Evolutionary conservation across 352 stramenopile genomes (phyloP).

Genomic region (Pythium grandisporangium): DNA sequence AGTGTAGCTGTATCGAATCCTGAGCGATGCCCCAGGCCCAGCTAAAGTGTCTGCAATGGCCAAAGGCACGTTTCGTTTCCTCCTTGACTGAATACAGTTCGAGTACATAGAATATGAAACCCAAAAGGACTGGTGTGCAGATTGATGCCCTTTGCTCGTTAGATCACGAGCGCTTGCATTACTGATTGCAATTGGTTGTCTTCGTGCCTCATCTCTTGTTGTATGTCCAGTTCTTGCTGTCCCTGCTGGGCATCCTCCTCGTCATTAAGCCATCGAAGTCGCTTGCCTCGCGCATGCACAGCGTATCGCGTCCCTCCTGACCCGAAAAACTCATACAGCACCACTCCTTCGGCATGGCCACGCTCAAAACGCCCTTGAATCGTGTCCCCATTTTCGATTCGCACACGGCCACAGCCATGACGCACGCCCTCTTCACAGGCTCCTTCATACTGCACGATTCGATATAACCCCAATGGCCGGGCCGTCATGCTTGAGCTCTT

Average conservation of each 20-base stretch:
- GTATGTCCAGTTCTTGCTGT: constrained; percentile 13
- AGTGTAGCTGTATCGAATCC: no score
- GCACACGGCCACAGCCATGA: constrained; percentile 31
- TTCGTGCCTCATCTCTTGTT: constrained; percentile 9
- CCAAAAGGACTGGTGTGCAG: no score
- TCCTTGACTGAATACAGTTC: no score
- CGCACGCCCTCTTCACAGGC: constrained; percentile 32
- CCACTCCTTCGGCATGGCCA: constrained; percentile 36
- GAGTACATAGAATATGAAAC: no score
- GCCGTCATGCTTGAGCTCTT: no score
- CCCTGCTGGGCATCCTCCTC: constrained; percentile 35
- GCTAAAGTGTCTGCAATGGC: no score
- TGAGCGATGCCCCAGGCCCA: no score
- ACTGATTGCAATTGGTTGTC: no score
- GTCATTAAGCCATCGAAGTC: constrained; percentile 32
- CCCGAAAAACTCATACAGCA: constrained; percentile 30
- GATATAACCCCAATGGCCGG: constrained; percentile 45
- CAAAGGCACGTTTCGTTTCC: no score
- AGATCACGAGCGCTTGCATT: no score
- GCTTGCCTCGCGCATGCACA: constrained; percentile 24
- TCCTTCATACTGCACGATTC: constrained; percentile 43
- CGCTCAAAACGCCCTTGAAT: constrained; percentile 30
- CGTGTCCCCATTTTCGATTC: constrained; percentile 51
- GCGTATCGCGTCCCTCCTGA: constrained; percentile 22
- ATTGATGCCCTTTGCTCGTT: no score